These are phyloP conservation scores for Cutaneotrichosporon curvatum DNA, from an alignment of 1,284 basidiomycete genomes.

Conservation along the genomic window DNA sequence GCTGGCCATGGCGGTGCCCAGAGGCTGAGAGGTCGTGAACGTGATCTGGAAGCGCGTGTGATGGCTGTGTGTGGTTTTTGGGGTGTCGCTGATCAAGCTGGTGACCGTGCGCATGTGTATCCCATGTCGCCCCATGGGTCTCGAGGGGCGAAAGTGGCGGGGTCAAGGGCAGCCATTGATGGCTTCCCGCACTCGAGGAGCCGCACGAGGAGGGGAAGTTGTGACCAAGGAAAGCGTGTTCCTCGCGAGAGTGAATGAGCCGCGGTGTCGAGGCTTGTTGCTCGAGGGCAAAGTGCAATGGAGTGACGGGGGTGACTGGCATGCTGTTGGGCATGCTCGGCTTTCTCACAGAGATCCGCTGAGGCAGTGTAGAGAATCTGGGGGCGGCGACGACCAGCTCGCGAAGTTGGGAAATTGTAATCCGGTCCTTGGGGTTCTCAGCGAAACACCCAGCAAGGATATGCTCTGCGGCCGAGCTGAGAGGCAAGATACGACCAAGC, in stretches of 20 bases:
- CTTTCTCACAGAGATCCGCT: not conserved
- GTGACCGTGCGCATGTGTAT: no score
- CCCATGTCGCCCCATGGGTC: no score
- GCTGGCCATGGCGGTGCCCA: no score
- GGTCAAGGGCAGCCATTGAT: not conserved
- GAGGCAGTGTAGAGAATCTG: conserved; percentile 54
- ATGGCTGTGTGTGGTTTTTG: no score
- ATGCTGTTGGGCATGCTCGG: no score
- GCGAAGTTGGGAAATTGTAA: conserved; percentile 59
- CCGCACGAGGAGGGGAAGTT: no score
- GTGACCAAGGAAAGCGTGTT: no score
- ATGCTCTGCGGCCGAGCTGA: conserved; percentile 49
- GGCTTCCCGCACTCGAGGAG: not conserved
- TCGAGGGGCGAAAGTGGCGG: no score
- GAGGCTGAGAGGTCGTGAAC: no score
- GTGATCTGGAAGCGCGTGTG: no score
- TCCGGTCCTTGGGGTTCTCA: conserved; percentile 52
- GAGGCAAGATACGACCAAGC: conserved; percentile 63
- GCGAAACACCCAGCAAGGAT: conserved; percentile 56
- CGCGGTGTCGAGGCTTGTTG: not conserved
- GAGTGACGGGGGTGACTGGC: not conserved
- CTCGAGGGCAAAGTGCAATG: not conserved
- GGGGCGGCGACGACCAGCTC: conserved; percentile 54
- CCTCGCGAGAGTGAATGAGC: no score
- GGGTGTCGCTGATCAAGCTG: no score